These are phyloP conservation scores for Lumnitzera littorea DNA, from an alignment of 345 rosid species.

Conservation along the genomic window DNA sequence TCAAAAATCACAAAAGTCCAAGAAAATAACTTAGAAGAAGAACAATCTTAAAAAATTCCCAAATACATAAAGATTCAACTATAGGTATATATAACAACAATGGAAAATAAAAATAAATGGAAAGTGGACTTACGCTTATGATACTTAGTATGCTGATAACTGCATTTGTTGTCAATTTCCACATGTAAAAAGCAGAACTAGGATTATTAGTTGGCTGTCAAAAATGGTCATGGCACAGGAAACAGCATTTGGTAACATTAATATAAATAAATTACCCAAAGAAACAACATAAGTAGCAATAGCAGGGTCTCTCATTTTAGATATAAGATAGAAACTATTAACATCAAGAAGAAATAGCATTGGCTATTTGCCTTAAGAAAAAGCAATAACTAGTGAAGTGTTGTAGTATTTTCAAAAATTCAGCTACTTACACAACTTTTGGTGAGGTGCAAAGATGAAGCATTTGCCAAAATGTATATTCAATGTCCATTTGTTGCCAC, in stretches of 20 bases:
- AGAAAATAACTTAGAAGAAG: no score
- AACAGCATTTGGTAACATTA: background rate
- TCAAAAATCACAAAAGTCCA: no score
- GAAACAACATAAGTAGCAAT: background rate
- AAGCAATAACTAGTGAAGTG: background rate
- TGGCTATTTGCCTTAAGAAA: background rate
- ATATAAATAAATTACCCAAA: background rate
- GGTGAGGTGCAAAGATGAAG: conserved; percentile 96
- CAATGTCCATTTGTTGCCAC: conserved; percentile 99
- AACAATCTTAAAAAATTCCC: no score
- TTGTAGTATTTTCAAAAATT: background rate
- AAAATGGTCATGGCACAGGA: background rate
- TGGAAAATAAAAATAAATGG: background rate
- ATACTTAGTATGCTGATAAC: conserved; percentile 99
- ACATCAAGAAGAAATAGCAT: background rate
- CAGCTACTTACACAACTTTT: conserved; percentile 80
- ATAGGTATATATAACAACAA: no score
- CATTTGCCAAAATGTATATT: conserved; percentile 99
- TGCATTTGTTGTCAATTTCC: conserved; percentile 33
- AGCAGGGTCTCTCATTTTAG: background rate
- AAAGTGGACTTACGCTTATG: conserved; percentile 83
- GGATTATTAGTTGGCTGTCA: conserved; percentile 23
- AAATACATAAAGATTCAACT: no score
- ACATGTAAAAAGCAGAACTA: conserved; percentile 44
- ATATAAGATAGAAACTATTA: background rate